Evolutionary conservation across 2,329 filamentous ascomycete genomes (phyloP), one percentile per base, ranked within the genome.

Genomic region (Cyphellophora europaea): DNA sequence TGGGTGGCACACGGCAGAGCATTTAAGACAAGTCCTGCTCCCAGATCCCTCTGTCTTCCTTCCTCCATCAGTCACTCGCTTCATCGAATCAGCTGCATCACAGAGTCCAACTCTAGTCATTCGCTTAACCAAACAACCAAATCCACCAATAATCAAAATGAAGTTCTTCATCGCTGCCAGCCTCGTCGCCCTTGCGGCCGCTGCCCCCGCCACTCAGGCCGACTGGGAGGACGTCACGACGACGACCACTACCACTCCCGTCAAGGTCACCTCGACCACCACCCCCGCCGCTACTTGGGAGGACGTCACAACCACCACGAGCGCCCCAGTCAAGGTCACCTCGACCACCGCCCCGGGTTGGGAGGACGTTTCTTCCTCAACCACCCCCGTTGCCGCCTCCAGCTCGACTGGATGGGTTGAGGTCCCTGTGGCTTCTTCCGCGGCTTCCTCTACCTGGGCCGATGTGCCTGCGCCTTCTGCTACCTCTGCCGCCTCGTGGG

Each of bases 121-220:
- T 25, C 21, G 21, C 21, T 25, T 8, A 25, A 25, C 21, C 21
- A 25, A 25, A n/a, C n/a, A 25, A 25, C 21, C 21, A 25, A 25
- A 25, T n/a, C n/a, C n/a, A n/a, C 8, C 21, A 25, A 25, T 25
- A 25, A 25, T 25, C 21, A 25, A 25, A 25, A 25, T 25, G 21
- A 25, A 25, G 21, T 25, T n/a, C 21, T 25, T 25, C 21, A 8
- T 25, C 21, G 21, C n/a, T 25, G 21, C 21, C 21, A 8, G 8
- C 15, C 19, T 32, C 30, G 18, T 19, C 15, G 30, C 30, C 15
- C 15, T 32, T 6, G 30, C 30, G 15, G 15, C 19, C 18, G 30
- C 30, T 12, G 15, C 30, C n/a, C 30, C 30, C 14, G 17, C 13
- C 14, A 19, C 8, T 6, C 13, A 12, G 15, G 12, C 16, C 3